Evolutionary conservation across 768 basidiomycete genomes (phyloP), one percentile per base, ranked within the genome.

Genomic region (Hortiboletus campestris): DNA sequence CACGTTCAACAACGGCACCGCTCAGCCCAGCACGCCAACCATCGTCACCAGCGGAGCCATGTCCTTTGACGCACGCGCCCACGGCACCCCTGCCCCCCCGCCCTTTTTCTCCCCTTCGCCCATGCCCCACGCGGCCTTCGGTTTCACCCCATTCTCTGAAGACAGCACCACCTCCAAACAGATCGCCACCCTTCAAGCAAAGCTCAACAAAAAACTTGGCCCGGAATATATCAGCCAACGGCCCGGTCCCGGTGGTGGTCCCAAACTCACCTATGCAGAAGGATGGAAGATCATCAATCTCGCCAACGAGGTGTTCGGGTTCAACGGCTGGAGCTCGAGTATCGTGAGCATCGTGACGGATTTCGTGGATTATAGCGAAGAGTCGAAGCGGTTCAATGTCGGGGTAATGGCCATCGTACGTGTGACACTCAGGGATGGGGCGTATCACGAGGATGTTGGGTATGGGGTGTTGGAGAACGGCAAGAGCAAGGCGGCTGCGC

Each of bases 221-320:
- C 97, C 97, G 2, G 97, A 98, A 74, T 97, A 83, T 65, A 82
- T 99, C 52, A 93, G 91, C 3, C 86, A 88, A 60, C 80, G 97
- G 16, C 88, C 91, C 8, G 95, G 96, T 5, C 93, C 91, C 2
- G 89, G 87, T 17, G 89, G 88, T 40, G 91, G 90, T 4, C 81
- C 83, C 16, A 97, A 95, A 70, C 76, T 99, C 44, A 94, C 89
- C 16, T 98, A 99, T 67, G 88, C 89, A 1, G 96, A 98, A 68
- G 97, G 96, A 0, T 98, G 96, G 96, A 95, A 93, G 74, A 87
- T 94, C 36, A 97, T 99, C 72, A 96, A 95, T 66, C 80, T 99
- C 22, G 97, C 96, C 2, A 99, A 99, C 69, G 96, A 99, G 60
- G 90, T 98, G 41, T 98, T 99, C 73, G 96, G 96, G 1, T 98